phyloP scores from a whole-genome alignment of 768 basidiomycete genomes.

The Coprinopsis sp. region DNA sequence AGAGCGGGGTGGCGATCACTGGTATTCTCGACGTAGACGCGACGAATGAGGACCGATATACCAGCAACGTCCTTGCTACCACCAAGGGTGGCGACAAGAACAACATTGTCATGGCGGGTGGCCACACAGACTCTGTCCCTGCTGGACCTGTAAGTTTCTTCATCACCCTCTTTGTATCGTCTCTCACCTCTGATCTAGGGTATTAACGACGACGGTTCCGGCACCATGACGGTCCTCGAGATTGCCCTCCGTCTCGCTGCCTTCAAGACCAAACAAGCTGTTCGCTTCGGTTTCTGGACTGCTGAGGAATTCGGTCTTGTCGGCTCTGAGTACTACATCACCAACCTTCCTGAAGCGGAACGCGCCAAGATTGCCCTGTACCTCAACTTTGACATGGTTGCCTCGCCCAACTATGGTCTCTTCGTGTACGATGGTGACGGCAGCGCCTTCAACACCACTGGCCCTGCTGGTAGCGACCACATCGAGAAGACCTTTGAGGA shows the following conservation, averaged over 20 bases:
- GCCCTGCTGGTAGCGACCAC: slow-evolving; percentile 26
- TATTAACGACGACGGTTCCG: slow-evolving; percentile 28
- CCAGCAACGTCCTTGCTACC: slow-evolving; percentile 29
- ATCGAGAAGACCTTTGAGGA: slow-evolving; percentile 27
- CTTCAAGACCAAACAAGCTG: slow-evolving; percentile 26
- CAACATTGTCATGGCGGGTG: slow-evolving; percentile 26
- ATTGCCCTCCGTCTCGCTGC: slow-evolving; percentile 24
- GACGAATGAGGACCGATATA: slow-evolving; percentile 20
- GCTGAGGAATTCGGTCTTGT: slow-evolving; percentile 29
- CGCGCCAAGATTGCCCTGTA: slow-evolving; percentile 27
- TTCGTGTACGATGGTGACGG: slow-evolving; percentile 29
- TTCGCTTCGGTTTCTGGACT: slow-evolving; percentile 30
- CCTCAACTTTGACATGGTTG: slow-evolving; percentile 33
- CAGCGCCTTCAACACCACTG: slow-evolving; percentile 23
- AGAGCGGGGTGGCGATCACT: slow-evolving; percentile 17
- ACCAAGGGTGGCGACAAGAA: slow-evolving; percentile 25
- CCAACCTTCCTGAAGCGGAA: slow-evolving; percentile 20
- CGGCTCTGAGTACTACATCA: slow-evolving; percentile 27
- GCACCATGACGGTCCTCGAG: slow-evolving; percentile 25
- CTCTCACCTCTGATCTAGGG: slow-evolving; percentile 15
- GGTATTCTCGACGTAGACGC: slow-evolving; percentile 23
- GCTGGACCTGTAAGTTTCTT: slow-evolving; percentile 23
- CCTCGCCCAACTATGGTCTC: slow-evolving; percentile 26
- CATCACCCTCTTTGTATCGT: slow-evolving; percentile 11
- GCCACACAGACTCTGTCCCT: slow-evolving; percentile 28